Conservation (phyloP, 2,329 filamentous ascomycete species). For the Diaporthe sp. region DNA sequence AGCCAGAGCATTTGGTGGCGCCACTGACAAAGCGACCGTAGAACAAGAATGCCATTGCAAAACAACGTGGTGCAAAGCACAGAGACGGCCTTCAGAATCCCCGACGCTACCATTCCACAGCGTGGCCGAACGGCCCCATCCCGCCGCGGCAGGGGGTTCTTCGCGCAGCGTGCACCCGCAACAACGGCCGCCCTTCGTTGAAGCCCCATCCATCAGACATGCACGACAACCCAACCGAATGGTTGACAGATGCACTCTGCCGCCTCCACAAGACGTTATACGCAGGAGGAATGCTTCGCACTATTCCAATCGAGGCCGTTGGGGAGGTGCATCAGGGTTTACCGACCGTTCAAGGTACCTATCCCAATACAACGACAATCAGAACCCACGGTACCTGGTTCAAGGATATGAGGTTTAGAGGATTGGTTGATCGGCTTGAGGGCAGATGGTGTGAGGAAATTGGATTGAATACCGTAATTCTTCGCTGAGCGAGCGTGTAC, state of each 20-base stretch:
- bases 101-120: not conserved
- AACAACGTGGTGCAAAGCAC: not conserved
- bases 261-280: not conserved
- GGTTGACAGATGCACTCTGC: too few species aligned
- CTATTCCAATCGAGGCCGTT: not conserved
- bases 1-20: not conserved
- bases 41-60: not conserved
- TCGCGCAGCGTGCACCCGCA: not conserved
- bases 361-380: not conserved
- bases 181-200: not conserved
- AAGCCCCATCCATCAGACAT: not conserved
- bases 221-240: not conserved
- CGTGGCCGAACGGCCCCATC: not conserved
- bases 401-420: not conserved
- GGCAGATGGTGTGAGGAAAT: not conserved
- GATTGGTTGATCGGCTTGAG: not conserved
- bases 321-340: not conserved
- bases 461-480: not conserved
- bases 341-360: not conserved
- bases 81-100: not conserved
- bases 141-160: not conserved
- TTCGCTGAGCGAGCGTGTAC: too few species aligned
- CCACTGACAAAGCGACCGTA: not conserved
- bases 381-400: not conserved
- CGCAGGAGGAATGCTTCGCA: not conserved